Evolutionary conservation across 169 alveolate species (phyloP).

Genomic region (Plasmodium vinckei): DNA sequence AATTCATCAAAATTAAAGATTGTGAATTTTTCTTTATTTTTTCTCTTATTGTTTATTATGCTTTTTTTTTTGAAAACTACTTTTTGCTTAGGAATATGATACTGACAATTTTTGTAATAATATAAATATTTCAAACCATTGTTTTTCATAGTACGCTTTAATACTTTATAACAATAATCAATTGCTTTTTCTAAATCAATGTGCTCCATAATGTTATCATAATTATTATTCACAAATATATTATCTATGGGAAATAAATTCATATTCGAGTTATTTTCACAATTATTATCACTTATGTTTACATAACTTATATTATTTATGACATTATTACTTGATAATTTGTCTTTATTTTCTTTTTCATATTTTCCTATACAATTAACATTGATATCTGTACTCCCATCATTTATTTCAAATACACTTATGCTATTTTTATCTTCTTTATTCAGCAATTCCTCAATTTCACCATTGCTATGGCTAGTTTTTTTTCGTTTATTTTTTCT

Average conservation of each 20-base stretch:
- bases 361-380: too few relatives aligned
- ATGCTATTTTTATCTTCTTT: too few relatives aligned
- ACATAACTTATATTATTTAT: too few relatives aligned
- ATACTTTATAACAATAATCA: slow-evolving; percentile 68
- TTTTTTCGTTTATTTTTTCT: too few relatives aligned
- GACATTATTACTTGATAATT: too few relatives aligned
- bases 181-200: slow-evolving; percentile 59
- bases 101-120: slow-evolving; percentile 16
- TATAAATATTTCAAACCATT: slow-evolving; percentile 28
- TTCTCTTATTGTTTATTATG: slow-evolving; percentile 4
- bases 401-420: too few relatives aligned
- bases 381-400: too few relatives aligned
- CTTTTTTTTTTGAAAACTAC: not conserved
- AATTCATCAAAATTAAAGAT: slow-evolving; percentile 18
- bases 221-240: not conserved
- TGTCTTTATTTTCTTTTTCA: too few relatives aligned
- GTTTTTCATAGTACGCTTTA: slow-evolving; percentile 22
- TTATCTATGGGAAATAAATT: not conserved
- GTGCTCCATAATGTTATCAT: slow-evolving; percentile 26
- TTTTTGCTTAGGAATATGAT: slow-evolving; percentile 2
- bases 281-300: not conserved
- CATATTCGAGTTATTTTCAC: not conserved
- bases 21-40: slow-evolving; percentile 7
- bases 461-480: too few relatives aligned
- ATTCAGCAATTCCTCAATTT: too few relatives aligned